Conservation (phyloP, 495 filamentous ascomycete genomes). For the Extremus antarcticus region DNA sequence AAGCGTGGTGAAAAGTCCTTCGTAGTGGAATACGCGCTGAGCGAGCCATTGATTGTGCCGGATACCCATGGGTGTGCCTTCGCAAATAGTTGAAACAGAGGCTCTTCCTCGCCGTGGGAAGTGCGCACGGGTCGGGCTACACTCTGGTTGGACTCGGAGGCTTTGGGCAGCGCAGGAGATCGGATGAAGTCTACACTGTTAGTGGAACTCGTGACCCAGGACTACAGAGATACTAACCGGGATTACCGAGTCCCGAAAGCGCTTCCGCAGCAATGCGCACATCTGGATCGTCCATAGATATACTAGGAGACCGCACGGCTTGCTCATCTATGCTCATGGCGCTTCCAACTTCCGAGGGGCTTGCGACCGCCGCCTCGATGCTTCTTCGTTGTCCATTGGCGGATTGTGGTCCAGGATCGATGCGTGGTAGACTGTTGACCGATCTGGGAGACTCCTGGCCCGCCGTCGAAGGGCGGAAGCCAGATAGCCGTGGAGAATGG, state of each 20-base stretch:
- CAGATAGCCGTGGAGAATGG: not conserved
- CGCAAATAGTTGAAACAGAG: conserved; percentile 67
- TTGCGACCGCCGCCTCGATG: not conserved
- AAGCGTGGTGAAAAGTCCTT: conserved; percentile 83
- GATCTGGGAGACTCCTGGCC: conserved; percentile 1
- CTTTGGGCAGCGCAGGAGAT: conserved; percentile 31
- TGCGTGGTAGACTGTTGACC: conserved; percentile 8
- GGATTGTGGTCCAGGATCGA: conserved; percentile 1
- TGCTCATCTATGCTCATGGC: conserved; percentile 14
- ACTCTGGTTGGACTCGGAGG: conserved; percentile 1
- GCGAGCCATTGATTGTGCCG: conserved; percentile 67
- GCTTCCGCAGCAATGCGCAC: conserved; percentile 75
- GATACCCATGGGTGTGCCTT: conserved; percentile 68
- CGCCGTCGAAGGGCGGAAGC: not conserved
- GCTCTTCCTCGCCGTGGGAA: conserved; percentile 44
- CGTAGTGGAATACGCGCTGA: conserved; percentile 67
- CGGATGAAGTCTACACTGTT: conserved; percentile 41
- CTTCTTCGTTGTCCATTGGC: conserved; percentile 5
- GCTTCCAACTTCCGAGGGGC: conserved; percentile 15
- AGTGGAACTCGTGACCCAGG: not conserved
- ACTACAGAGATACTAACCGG: conserved; percentile 43
- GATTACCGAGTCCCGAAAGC: conserved; percentile 62
- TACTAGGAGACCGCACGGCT: conserved; percentile 19
- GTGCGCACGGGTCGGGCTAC: not conserved
- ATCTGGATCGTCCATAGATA: conserved; percentile 73